phyloP scores from a whole-genome alignment of 108 stramenopile genomes.

The Schizochytrium sp. region DNA sequence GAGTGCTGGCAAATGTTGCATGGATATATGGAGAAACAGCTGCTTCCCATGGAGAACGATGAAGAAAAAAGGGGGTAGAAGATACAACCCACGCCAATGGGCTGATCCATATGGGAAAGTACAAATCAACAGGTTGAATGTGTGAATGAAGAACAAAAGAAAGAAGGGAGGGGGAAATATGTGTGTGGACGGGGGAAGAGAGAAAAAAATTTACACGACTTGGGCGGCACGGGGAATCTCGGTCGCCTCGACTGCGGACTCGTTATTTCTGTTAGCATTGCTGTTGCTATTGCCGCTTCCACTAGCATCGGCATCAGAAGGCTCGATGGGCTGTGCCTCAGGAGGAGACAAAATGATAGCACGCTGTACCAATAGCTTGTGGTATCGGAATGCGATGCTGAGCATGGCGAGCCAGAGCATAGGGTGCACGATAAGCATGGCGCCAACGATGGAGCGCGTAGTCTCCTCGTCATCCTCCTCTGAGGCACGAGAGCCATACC shows the following conservation, averaged over 20 bases:
- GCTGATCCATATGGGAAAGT: too few relatives aligned
- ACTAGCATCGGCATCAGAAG: neutral
- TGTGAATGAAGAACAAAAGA: neutral
- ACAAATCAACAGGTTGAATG: neutral
- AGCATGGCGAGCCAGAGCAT: slow-evolving; percentile 46
- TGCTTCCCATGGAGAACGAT: too few relatives aligned
- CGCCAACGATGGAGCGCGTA: slow-evolving; percentile 37
- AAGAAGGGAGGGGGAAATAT: neutral
- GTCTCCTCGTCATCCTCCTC: slow-evolving; percentile 42
- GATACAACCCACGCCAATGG: too few relatives aligned
- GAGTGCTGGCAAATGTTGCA: too few relatives aligned
- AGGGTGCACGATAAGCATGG: slow-evolving; percentile 54
- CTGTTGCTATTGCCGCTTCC: neutral
- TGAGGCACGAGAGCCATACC: neutral
- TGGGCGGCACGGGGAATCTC: neutral
- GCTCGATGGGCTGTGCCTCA: neutral
- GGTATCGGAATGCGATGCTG: slow-evolving; percentile 45
- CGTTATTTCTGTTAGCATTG: too few relatives aligned
- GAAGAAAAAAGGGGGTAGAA: too few relatives aligned
- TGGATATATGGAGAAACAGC: too few relatives aligned
- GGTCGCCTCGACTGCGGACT: neutral
- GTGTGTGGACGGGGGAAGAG: neutral
- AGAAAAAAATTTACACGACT: neutral
- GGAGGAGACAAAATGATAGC: neutral
- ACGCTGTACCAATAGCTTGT: neutral